These are phyloP conservation scores for Beauveria brongniartii DNA, from an alignment of 2,329 filamentous ascomycete genomes.

Conservation along the genomic window DNA sequence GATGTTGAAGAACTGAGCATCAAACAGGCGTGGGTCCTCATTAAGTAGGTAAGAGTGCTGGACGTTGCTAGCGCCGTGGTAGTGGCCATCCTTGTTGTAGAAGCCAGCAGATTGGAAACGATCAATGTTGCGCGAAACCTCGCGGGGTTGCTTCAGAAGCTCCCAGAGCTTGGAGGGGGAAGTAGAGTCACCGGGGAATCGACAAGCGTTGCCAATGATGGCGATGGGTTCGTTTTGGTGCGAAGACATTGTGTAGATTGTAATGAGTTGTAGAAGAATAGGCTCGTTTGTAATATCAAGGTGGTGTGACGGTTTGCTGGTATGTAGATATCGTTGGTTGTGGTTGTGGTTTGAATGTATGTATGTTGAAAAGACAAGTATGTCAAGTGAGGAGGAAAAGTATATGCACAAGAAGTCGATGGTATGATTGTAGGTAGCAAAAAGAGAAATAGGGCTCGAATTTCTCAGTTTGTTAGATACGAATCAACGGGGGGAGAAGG, in stretches of 20 bases:
- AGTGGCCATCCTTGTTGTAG: constrained; percentile 18
- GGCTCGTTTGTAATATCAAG: not conserved
- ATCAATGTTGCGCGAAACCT: constrained; percentile 14
- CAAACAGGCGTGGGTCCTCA: constrained; percentile 15
- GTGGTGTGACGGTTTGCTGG: not conserved
- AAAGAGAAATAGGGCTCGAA: constrained; percentile 11
- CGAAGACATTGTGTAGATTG: constrained; percentile 8
- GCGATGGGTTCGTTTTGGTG: constrained; percentile 16
- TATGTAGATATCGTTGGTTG: not conserved
- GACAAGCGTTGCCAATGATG: constrained; percentile 18
- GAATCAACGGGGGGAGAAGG: not conserved
- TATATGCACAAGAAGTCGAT: constrained; percentile 6
- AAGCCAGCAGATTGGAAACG: constrained; percentile 16
- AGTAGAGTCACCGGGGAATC: constrained; percentile 16
- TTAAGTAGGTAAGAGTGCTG: constrained; percentile 22
- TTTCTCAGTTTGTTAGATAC: constrained; percentile 11
- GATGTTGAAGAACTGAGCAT: constrained; percentile 17
- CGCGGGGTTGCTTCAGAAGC: constrained; percentile 14
- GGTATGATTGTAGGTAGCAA: constrained; percentile 10
- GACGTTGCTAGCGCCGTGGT: constrained; percentile 20
- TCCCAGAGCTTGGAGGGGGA: constrained; percentile 17
- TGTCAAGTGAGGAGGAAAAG: constrained; percentile 1
- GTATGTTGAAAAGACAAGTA: not conserved
- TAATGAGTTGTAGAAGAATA: not conserved
- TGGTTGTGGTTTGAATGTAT: not conserved